phyloP scores from a whole-genome alignment of 2,329 filamentous ascomycete genomes.

The Hymenoscyphus fraxineus region DNA sequence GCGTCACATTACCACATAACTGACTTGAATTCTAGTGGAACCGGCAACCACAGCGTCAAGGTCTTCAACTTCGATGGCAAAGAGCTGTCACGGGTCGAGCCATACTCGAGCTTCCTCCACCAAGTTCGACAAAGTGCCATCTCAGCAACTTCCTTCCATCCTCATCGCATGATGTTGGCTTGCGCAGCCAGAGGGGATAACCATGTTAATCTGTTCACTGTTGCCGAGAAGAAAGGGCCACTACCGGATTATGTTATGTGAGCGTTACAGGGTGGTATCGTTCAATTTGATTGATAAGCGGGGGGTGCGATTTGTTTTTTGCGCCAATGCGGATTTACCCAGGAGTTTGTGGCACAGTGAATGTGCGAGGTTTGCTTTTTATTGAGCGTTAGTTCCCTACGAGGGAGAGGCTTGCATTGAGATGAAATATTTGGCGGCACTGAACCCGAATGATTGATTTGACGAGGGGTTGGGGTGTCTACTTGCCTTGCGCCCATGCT shows the following conservation, averaged over 20 bases:
- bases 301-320: background rate
- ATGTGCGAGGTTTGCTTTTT: constrained; percentile 2
- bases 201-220: constrained; percentile 84
- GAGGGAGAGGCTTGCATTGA: background rate
- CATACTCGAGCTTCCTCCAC: constrained; percentile 83
- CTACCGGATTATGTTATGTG: background rate
- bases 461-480: background rate
- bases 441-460: background rate
- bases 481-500: background rate
- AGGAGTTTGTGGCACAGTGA: background rate
- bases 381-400: background rate
- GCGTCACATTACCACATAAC: constrained; percentile 5
- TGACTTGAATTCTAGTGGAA: constrained; percentile 58
- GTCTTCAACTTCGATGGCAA: constrained; percentile 85
- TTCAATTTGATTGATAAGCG: background rate
- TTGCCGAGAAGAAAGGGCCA: constrained; percentile 46
- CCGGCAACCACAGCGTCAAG: constrained; percentile 82
- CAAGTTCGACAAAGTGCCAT: constrained; percentile 80
- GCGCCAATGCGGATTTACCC: background rate
- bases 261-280: background rate
- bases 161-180: constrained; percentile 86
- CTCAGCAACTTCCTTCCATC: constrained; percentile 88
- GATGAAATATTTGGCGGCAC: background rate
- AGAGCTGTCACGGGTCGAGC: constrained; percentile 78
- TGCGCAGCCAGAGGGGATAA: constrained; percentile 83